Conservation (phyloP, 495 filamentous ascomycete species). For the Rhypophila decipiens region DNA sequence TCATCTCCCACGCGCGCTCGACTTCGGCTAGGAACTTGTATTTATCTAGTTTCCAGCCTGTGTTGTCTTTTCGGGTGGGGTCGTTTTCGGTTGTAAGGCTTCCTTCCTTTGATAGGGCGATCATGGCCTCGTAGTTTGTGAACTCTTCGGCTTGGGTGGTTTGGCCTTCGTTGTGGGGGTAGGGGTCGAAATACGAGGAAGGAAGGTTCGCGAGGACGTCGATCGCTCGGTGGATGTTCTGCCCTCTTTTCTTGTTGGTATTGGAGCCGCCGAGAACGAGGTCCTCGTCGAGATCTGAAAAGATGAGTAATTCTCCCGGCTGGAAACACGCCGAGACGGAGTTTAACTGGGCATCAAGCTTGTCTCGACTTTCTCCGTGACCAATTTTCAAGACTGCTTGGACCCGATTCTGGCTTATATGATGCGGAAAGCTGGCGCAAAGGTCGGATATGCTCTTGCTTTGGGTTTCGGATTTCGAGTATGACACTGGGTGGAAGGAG, state of each 20-base stretch:
- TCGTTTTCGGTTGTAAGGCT: constrained; percentile 14
- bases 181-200: neutral
- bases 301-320: constrained; percentile 33
- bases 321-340: constrained; percentile 18
- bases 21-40: constrained; percentile 68
- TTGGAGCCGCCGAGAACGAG: constrained; percentile 19
- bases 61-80: constrained; percentile 11
- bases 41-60: constrained; percentile 60
- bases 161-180: no score
- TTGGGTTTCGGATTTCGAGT: neutral
- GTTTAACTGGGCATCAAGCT: constrained; percentile 13
- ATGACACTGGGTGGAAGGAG: constrained; percentile 11
- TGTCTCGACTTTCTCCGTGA: constrained; percentile 13
- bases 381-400: constrained; percentile 24
- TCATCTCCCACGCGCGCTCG: constrained; percentile 44
- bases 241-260: no score
- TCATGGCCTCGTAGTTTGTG: constrained; percentile 5
- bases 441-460: constrained; percentile 8
- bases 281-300: constrained; percentile 36
- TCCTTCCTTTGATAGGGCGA: constrained; percentile 2
- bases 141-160: no score
- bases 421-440: constrained; percentile 16
- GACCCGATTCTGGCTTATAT: constrained; percentile 11
- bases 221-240: constrained; percentile 22
- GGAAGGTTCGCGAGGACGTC: constrained; percentile 32